Base-by-base conservation (phyloP, 805 yeast genomes). In the Groenewaldozyma tartarivorans region DNA sequence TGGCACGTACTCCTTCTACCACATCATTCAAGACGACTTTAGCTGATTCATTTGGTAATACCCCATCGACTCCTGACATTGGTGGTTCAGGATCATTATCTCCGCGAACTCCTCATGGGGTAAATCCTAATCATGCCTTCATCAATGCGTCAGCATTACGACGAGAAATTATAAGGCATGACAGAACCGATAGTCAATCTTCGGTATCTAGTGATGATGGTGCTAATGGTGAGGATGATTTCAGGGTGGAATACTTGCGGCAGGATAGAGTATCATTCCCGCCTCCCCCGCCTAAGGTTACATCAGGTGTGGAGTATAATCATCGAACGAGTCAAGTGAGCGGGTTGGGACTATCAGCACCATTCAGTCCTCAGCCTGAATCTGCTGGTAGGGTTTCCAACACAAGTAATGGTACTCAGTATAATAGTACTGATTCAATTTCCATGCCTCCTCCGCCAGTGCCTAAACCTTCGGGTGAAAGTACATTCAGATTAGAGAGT, bases 11-110 rank as follows among this genome's bases (percentile, higher is more conserved):
- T 0, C 78, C 81, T 15, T 81, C 94, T 0, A 79, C 79, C 38
- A 70, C 84, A 1, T 82, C 94, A 2, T 85, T 85, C 67, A 79
- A 79, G 55, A 77, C 80, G 17, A 72, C 81, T 21, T 66, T 83
- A 49, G 87, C 84, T 0, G 94, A 83, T 47, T 75, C 84, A 0
- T 71, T 74, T 53, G 49, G 48, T 6, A 48, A 42, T 35, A 41
- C 40, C 16, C 38, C 48, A 15, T 15, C 46, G 24, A 31, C 41
- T 9, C 42, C 42, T 4, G 33, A 41, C 13, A 38, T 32, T 16
- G 35, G 37, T 18, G 34, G 22, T 20, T 36, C 41, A 11, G 20
- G 20, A 9, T 17, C 36, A 18, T 7, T 13, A 24, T 24, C 29
- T 27, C 43, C 43, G 7, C 35, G 44, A 16, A 18, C 37, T 19